Conservation (phyloP, 2,329 filamentous ascomycete genomes). For the Aspergillus sp. region DNA sequence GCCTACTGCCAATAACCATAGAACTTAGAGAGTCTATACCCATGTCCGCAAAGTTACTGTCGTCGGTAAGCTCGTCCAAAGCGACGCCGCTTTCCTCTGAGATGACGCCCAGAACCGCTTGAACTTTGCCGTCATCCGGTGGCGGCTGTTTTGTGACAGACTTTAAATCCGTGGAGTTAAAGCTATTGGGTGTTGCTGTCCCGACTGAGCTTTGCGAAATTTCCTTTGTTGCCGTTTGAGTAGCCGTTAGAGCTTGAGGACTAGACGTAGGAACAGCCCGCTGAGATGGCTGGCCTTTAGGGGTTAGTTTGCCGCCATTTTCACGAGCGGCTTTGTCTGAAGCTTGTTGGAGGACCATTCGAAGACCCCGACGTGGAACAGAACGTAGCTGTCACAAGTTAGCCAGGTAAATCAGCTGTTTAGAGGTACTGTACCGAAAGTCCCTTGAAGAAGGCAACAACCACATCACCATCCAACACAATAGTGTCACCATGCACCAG, state of each 20-base stretch:
- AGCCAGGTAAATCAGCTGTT: neutral
- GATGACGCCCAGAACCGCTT: constrained; percentile 3
- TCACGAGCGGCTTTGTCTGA: constrained; percentile 12
- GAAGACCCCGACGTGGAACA: constrained; percentile 21
- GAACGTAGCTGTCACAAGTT: constrained; percentile 17
- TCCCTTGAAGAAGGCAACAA: constrained; percentile 20
- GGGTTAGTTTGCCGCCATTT: constrained; percentile 10
- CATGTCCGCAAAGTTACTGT: constrained; percentile 7
- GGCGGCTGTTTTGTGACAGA: neutral
- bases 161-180: neutral
- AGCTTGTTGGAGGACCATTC: constrained; percentile 5
- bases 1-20: constrained; percentile 2
- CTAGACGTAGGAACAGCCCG: neutral
- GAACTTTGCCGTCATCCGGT: neutral
- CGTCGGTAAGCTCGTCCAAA: constrained; percentile 8
- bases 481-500: neutral
- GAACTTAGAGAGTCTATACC: constrained; percentile 12
- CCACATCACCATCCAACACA: neutral
- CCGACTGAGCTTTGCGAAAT: no score
- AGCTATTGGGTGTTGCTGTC: neutral
- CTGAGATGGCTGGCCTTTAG: constrained; percentile 3
- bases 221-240: neutral
- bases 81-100: constrained; percentile 11
- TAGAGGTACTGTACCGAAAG: constrained; percentile 14
- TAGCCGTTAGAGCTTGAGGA: neutral